phyloP scores from a whole-genome alignment of 2,329 filamentous ascomycete genomes.

The Fusarium sp. region DNA sequence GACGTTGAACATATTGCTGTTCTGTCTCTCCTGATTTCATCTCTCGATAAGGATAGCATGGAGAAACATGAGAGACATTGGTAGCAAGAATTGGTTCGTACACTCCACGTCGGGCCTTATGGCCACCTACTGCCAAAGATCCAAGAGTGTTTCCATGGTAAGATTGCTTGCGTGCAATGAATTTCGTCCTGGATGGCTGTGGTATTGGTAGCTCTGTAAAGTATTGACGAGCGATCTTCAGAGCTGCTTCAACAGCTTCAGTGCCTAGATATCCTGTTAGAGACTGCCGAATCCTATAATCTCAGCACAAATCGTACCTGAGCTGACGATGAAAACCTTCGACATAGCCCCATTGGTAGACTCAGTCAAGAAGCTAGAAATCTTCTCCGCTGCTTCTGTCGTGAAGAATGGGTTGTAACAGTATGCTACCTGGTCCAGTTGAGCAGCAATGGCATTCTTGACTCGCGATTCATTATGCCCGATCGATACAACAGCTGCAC shows the following conservation, averaged over 20 bases:
- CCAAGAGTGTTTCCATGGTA: conserved; percentile 36
- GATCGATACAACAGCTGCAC: conserved; percentile 29
- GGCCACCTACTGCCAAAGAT: conserved; percentile 1
- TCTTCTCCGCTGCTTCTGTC: conserved; percentile 17
- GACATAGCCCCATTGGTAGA: conserved; percentile 22
- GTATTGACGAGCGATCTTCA: conserved; percentile 35
- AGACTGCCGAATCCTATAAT: rapidly evolving
- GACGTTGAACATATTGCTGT: conserved; percentile 10
- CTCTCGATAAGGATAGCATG: conserved; percentile 40
- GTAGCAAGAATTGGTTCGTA: conserved; percentile 40
- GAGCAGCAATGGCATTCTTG: conserved; percentile 18
- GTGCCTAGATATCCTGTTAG: conserved; percentile 12
- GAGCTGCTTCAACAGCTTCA: conserved; percentile 32
- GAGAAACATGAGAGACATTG: conserved; percentile 42
- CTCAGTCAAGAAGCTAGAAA: conserved; percentile 14
- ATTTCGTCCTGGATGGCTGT: conserved; percentile 11
- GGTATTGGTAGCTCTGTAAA: conserved; percentile 29
- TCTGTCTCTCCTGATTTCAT: conserved; percentile 41
- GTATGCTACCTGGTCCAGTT: conserved; percentile 21
- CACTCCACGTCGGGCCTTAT: conserved; percentile 35
- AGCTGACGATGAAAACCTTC: conserved; percentile 27
- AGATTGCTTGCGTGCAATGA: conserved; percentile 29
- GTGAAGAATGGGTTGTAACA: conserved; percentile 30
- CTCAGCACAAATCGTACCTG: neutral
- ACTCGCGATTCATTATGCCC: conserved; percentile 22